phyloP scores from a whole-genome alignment of 352 stramenopile genomes.

The Phytophthora lateralis region DNA sequence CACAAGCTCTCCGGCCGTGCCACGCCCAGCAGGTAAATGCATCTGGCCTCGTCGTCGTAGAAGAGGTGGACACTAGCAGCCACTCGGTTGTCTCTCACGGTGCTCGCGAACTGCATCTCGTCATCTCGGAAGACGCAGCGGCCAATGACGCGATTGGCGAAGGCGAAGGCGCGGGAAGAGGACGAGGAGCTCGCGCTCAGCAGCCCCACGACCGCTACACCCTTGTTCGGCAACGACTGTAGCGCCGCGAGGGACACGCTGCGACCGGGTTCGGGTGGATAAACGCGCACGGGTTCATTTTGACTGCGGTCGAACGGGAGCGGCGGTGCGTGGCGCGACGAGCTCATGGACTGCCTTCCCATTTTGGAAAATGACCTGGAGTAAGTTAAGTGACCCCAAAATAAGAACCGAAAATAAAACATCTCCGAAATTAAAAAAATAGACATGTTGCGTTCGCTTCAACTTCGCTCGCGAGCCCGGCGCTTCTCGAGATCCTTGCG shows the following conservation, averaged over 20 bases:
- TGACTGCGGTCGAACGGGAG: slow-evolving; percentile 38
- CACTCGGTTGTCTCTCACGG: slow-evolving; percentile 28
- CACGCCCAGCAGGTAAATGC: slow-evolving; percentile 64
- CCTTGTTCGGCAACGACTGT: slow-evolving; percentile 53
- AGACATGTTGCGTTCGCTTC: slow-evolving; percentile 5
- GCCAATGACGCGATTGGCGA: slow-evolving; percentile 71
- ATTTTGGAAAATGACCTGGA: slow-evolving; percentile 4
- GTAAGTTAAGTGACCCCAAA: neutral
- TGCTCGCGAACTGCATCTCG: slow-evolving; percentile 31
- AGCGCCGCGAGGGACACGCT: slow-evolving; percentile 19
- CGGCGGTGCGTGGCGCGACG: slow-evolving; percentile 20
- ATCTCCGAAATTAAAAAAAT: neutral
- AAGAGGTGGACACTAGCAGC: slow-evolving; percentile 59
- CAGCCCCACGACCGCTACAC: slow-evolving; percentile 54
- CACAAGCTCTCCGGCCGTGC: slow-evolving; percentile 45
- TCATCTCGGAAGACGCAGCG: slow-evolving; percentile 51
- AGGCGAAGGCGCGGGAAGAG: slow-evolving; percentile 40
- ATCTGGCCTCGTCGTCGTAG: slow-evolving; percentile 53
- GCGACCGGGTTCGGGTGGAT: slow-evolving; percentile 42
- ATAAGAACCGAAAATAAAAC: neutral
- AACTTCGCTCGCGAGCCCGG: slow-evolving; percentile 26
- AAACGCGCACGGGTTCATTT: slow-evolving; percentile 66
- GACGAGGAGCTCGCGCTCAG: slow-evolving; percentile 47
- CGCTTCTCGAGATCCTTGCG: slow-evolving; percentile 54
- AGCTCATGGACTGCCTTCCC: slow-evolving; percentile 1